These are phyloP conservation scores for Camelina sativa DNA, from an alignment of 345 rosid species.

Conservation along the genomic window DNA sequence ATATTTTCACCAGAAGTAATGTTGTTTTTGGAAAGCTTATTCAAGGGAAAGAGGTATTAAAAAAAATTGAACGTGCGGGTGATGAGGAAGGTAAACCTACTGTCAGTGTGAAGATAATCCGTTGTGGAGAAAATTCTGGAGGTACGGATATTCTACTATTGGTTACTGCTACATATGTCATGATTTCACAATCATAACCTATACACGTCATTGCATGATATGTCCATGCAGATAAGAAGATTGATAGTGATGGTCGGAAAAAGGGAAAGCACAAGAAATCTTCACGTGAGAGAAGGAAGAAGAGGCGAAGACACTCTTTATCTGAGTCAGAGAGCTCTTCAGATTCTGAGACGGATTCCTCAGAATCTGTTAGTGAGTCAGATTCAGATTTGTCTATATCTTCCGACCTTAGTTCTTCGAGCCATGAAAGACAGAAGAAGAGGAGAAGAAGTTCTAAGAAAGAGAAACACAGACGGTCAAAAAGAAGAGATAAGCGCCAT, in stretches of 20 bases:
- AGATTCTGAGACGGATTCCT: slow-evolving; percentile 72
- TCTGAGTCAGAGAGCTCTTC: slow-evolving; percentile 87
- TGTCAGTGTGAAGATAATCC: slow-evolving; percentile 90
- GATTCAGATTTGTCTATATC: slow-evolving; percentile 68
- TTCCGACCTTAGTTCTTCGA: slow-evolving; percentile 83
- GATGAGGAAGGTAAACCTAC: slow-evolving; percentile 81
- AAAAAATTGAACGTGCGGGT: slow-evolving; percentile 82
- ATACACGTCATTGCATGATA: slow-evolving; percentile 28
- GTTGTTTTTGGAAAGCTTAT: slow-evolving; percentile 94
- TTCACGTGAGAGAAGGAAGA: slow-evolving; percentile 73
- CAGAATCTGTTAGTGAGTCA: slow-evolving; percentile 83
- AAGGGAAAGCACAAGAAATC: slow-evolving; percentile 76
- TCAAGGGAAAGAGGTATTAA: slow-evolving; percentile 75
- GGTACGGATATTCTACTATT: slow-evolving; percentile 46
- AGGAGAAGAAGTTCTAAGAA: slow-evolving; percentile 77
- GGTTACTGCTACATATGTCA: slow-evolving; percentile 4
- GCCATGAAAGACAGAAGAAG: slow-evolving; percentile 82
- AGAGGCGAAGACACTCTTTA: slow-evolving; percentile 69
- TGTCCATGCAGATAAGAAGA: slow-evolving; percentile 61
- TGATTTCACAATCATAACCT: background rate
- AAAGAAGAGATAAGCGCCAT: slow-evolving; percentile 74
- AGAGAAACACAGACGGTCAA: slow-evolving; percentile 73
- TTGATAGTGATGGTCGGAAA: slow-evolving; percentile 50
- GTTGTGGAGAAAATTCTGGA: slow-evolving; percentile 78
- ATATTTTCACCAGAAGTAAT: slow-evolving; percentile 57